These are phyloP conservation scores for Alternaria rosae DNA, from an alignment of 2,329 filamentous ascomycete genomes.

Conservation along the genomic window DNA sequence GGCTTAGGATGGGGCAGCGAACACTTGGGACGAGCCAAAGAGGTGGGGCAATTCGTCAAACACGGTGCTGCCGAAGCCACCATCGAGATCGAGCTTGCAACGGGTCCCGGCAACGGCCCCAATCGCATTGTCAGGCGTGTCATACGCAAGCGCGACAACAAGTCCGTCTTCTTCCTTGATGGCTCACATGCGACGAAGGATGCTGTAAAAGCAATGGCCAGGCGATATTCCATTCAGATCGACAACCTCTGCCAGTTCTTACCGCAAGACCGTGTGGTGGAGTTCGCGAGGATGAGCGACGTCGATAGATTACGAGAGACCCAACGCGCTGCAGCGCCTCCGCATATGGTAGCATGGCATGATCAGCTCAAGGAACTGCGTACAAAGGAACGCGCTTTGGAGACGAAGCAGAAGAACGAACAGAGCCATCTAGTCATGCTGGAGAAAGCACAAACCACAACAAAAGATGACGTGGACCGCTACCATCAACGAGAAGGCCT, in stretches of 20 bases:
- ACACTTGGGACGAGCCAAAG: slow-evolving; percentile 84
- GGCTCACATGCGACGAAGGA: slow-evolving; percentile 67
- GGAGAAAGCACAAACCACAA: slow-evolving; percentile 74
- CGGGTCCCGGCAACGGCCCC: slow-evolving; percentile 59
- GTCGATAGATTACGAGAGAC: slow-evolving; percentile 85
- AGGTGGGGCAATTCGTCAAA: slow-evolving; percentile 90
- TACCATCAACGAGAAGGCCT: slow-evolving; percentile 76
- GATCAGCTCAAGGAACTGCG: slow-evolving; percentile 74
- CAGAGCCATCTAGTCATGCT: slow-evolving; percentile 70
- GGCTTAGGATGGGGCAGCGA: slow-evolving; percentile 79
- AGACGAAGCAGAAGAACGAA: slow-evolving; percentile 65
- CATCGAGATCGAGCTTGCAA: slow-evolving; percentile 90
- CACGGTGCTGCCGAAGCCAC: slow-evolving; percentile 78
- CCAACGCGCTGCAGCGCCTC: slow-evolving; percentile 83
- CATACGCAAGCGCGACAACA: slow-evolving; percentile 84
- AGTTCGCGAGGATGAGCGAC: slow-evolving; percentile 85
- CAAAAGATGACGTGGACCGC: slow-evolving; percentile 83
- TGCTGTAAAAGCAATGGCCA: slow-evolving; percentile 71
- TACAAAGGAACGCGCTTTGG: slow-evolving; percentile 70
- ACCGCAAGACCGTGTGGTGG: slow-evolving; percentile 92
- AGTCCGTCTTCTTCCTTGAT: slow-evolving; percentile 79
- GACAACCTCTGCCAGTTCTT: slow-evolving; percentile 98
- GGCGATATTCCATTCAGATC: slow-evolving; percentile 84
- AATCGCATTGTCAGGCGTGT: slow-evolving; percentile 79
- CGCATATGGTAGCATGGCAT: slow-evolving; percentile 82